A percentile compares a stretch with the other conserved stretches of the same genome.
These are phyloP conservation scores for Xanthoparmelia taractica DNA, from an alignment of 495 filamentous ascomycete genomes.

Conservation along the genomic window DNA sequence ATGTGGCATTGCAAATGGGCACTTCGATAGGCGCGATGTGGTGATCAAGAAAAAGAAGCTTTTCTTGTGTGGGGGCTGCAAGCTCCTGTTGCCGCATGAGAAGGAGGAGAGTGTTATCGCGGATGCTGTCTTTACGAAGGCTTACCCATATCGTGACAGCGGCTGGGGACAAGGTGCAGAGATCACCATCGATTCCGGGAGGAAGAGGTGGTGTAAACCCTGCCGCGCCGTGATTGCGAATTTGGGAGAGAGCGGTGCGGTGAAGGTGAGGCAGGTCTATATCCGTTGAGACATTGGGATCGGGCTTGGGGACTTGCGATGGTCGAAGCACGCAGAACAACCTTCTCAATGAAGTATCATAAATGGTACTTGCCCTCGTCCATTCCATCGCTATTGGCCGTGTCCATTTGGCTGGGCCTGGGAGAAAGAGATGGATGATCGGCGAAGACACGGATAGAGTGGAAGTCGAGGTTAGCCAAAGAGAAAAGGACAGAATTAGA, in stretches of 20 bases:
- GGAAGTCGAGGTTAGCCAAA: too few relatives aligned
- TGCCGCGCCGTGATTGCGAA: not conserved
- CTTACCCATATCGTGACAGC: not conserved
- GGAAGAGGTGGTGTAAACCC: not conserved
- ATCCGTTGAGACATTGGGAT: not conserved
- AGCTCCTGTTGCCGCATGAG: not conserved
- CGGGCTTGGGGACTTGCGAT: not conserved
- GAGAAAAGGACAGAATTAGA: too few relatives aligned
- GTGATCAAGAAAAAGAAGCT: slow-evolving; percentile 1
- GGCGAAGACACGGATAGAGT: too few relatives aligned
- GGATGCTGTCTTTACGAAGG: not conserved
- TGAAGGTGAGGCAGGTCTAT: not conserved
- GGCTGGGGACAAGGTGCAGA: not conserved
- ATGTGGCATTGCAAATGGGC: not conserved
- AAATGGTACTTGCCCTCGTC: too few relatives aligned
- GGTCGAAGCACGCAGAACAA: too few relatives aligned
- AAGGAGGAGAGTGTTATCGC: not conserved
- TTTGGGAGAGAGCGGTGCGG: not conserved
- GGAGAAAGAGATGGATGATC: too few relatives aligned
- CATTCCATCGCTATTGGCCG: too few relatives aligned
- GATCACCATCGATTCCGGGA: not conserved
- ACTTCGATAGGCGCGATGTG: not conserved
- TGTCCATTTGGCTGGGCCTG: too few relatives aligned
- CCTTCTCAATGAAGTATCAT: too few relatives aligned
- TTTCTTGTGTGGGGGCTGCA: not conserved